A percentile compares a stretch with the other conserved stretches of the same genome.
phyloP scores from a whole-genome alignment of 164 flowering plant genomes.

The Aristolochia californica region DNA sequence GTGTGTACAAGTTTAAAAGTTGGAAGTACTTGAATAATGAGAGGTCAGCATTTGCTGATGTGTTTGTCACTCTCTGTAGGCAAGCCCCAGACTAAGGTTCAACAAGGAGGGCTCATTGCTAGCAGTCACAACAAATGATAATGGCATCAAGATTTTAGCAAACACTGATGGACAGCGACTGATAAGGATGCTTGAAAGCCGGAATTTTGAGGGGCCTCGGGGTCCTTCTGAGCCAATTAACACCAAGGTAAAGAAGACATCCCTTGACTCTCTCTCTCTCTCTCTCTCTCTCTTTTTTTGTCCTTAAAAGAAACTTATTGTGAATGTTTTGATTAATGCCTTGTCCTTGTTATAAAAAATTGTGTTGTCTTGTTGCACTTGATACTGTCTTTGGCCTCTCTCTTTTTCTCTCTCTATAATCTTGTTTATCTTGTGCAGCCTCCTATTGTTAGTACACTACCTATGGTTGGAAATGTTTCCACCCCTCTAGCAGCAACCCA shows the following conservation, averaged over 20 bases:
- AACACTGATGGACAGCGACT: constrained; percentile 23
- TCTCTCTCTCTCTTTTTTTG: not conserved
- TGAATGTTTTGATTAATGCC: too few species aligned
- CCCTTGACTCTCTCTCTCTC: not conserved
- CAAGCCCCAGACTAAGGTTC: constrained; percentile 24
- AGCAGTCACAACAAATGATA: constrained; percentile 24
- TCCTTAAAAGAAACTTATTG: not conserved
- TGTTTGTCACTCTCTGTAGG: constrained; percentile 10
- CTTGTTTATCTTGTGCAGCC: constrained; percentile 8
- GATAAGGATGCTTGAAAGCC: constrained; percentile 16
- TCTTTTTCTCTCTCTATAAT: not conserved
- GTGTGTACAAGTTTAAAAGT: constrained; percentile 7
- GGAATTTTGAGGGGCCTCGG: constrained; percentile 12
- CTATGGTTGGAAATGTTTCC: constrained; percentile 12
- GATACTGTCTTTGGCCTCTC: not conserved
- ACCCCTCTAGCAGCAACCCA: constrained; percentile 9
- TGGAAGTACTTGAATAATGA: not conserved
- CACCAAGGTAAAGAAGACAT: constrained; percentile 7
- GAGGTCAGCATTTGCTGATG: not conserved
- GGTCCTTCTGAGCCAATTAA: constrained; percentile 15
- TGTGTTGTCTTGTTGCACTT: not conserved
- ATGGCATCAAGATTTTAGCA: constrained; percentile 28
- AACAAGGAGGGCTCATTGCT: constrained; percentile 26
- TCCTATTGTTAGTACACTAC: constrained; percentile 10
- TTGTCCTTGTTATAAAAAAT: too few species aligned